Percentiles rank a stretch among this genome's conserved stretches.
phyloP scores from a whole-genome alignment of 1,139 yeast genomes.

The Magnusiomyces paraingens region DNA sequence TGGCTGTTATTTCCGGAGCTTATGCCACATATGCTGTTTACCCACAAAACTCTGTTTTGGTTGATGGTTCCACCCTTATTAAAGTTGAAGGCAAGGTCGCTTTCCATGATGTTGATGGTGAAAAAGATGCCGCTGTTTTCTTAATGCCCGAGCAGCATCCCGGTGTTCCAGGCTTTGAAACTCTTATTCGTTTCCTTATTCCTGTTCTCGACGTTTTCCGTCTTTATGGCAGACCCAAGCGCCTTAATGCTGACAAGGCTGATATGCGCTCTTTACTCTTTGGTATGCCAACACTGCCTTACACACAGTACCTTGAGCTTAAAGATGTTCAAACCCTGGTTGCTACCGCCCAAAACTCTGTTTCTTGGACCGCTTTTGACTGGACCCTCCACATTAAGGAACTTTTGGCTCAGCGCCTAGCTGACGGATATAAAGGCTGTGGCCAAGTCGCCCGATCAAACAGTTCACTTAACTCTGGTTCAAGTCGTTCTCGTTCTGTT shows the following conservation, averaged over 20 bases:
- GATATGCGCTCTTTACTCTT: conserved; percentile 75
- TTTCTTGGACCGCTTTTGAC: conserved; percentile 56
- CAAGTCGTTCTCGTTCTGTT: too few relatives aligned
- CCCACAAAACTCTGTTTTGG: conserved; percentile 73
- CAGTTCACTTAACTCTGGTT: conserved; percentile 22
- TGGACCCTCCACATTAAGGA: conserved; percentile 64
- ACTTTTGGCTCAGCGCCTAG: not conserved
- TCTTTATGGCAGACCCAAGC: conserved; percentile 84
- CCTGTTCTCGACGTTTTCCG: conserved; percentile 84
- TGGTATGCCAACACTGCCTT: conserved; percentile 88
- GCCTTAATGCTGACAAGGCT: conserved; percentile 79
- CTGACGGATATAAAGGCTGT: conserved; percentile 5
- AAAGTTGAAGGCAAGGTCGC: conserved; percentile 78
- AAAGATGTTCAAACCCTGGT: conserved; percentile 45
- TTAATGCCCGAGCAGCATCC: conserved; percentile 94
- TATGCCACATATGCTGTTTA: conserved; percentile 83
- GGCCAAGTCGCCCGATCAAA: conserved; percentile 1
- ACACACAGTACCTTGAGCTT: conserved; percentile 69
- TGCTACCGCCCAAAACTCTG: conserved; percentile 35
- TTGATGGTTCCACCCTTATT: conserved; percentile 81
- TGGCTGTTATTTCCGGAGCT: conserved; percentile 74
- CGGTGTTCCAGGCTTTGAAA: conserved; percentile 91
- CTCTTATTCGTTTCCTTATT: conserved; percentile 77
- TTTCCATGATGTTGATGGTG: conserved; percentile 51
- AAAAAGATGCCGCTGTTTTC: conserved; percentile 75